Evolutionary conservation across 768 basidiomycete species (phyloP), one percentile per base, ranked within the genome.

Genomic region (Pleurotus pulmonarius): DNA sequence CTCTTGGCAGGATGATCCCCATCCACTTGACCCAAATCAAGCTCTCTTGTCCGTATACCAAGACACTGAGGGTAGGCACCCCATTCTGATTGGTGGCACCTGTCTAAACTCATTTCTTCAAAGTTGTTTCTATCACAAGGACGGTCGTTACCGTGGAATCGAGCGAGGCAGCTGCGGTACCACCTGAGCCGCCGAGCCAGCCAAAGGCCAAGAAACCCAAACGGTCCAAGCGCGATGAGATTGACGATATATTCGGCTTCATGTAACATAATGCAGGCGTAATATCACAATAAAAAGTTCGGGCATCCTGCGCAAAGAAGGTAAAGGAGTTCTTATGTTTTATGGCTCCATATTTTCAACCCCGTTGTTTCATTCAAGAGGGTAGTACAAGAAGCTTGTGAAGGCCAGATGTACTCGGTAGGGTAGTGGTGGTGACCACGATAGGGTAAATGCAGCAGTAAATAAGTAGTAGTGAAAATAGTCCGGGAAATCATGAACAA

Each of bases 191-290:
- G 48, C 25, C 48, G 52, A 44, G 3, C 13, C 39, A 57, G 43
- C 63, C 60, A 55, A 76, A 34, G 29, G 29, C 8, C 3, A 34
- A 71, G 59, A 73, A 69, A 57, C 74, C 72, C 60, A 74, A 69
- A 59, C 79, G 73, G 64, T 69, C 66, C 57, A 68, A 66, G 43
- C 70, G 61, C 54, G 78, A 88, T 60, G 87, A 87, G 63, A 88
- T 88, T 38, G 87, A 88, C 60, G 80, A 79, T n/a, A 87, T 88
- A 18, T 88, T 88, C 65, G 81, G 78, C 0, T 74, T 69, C 55
- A 59, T 58, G 26, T 49, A 43, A 43, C 9, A 6, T 11, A 22
- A 9, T 20, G 20, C 20, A 20, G 3, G 20, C 20, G 20, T 20
- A 20, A 20, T 20, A 20, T 20, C 20, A 20, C 20, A 20, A 20